Conservation (phyloP, 495 filamentous ascomycete genomes). For the Xylaria curta region DNA sequence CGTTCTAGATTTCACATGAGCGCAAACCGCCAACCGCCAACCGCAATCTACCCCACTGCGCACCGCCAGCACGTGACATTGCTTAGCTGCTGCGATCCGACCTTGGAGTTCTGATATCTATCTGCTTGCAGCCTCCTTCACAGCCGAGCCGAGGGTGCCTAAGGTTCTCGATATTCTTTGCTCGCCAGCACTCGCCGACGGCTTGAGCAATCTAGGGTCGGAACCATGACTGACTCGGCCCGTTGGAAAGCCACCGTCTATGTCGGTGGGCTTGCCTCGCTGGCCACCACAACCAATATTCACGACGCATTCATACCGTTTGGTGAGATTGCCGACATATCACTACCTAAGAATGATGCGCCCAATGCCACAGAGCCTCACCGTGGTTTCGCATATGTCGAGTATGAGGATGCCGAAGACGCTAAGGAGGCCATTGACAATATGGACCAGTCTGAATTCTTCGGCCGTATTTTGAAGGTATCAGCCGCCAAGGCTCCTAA, state of each 20-base stretch:
- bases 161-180: background rate
- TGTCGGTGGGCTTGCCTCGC: conserved; percentile 84
- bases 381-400: conserved; percentile 94
- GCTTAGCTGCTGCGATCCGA: background rate
- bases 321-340: conserved; percentile 89
- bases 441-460: conserved; percentile 98
- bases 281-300: conserved; percentile 74
- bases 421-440: conserved; percentile 97
- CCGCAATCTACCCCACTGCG: background rate
- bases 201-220: conserved; percentile 5
- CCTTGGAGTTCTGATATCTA: conserved; percentile 1
- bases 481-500: conserved; percentile 91
- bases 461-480: conserved; percentile 89
- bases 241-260: conserved; percentile 90
- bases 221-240: conserved; percentile 78
- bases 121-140: background rate
- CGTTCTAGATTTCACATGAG: background rate
- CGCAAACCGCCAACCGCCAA: conserved; percentile 1
- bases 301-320: conserved; percentile 95
- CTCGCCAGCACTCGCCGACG: conserved; percentile 14
- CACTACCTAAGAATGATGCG: conserved; percentile 83
- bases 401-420: conserved; percentile 86
- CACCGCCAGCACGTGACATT: conserved; percentile 19
- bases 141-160: background rate
- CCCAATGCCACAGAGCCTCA: conserved; percentile 74